Base-by-base conservation (phyloP, 2,329 filamentous ascomycete species). In the Parastagonospora avenae region DNA sequence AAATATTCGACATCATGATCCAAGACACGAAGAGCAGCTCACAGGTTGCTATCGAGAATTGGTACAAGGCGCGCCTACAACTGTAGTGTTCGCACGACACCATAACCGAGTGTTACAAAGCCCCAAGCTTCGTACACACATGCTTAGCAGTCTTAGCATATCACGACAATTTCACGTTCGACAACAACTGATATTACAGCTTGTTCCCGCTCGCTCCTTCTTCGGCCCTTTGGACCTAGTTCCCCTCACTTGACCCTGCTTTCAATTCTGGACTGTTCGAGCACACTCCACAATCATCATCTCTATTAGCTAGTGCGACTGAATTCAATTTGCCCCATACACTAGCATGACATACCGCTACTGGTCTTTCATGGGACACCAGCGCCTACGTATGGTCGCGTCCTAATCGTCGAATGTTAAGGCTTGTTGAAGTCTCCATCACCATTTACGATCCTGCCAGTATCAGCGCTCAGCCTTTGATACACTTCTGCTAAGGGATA, bases 1-100 rank as follows among this genome's bases (percentile, higher is more conserved):
- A 59, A 2, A 60, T 67, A 7, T 31, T 59, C 12, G 59, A 61
- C 11, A 43, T 54, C 14, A 59, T 63, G 59, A 48, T 42, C 2
- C 44, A 46, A 6, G 32, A 50, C 4, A 37, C 15, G 19, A 59
- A 57, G 27, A 47, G 53, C 16, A 38, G 36, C 4, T 41, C 44
- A 8, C 58, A 61, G 32, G 19, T 44, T 16, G 51, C 36, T n/a
- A 59, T 59, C 37, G 54, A 62, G 41, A 37, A 41, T 16, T 57
- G 55, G 58, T 52, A 52, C 19, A 54, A 49, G 33, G 41, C 44
- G n/a, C 50, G 48, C 38, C 40, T 55, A 32, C 32, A 54, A 8
- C 19, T 10, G 6, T 33, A 33, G 29, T 19, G 36, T 11, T 28
- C 5, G 9, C 19, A 11, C 7, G 8, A 36, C 10, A 28, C 16